Base-by-base conservation (phyloP, 2,329 filamentous ascomycete genomes). In the Penicillium capsulatum region DNA sequence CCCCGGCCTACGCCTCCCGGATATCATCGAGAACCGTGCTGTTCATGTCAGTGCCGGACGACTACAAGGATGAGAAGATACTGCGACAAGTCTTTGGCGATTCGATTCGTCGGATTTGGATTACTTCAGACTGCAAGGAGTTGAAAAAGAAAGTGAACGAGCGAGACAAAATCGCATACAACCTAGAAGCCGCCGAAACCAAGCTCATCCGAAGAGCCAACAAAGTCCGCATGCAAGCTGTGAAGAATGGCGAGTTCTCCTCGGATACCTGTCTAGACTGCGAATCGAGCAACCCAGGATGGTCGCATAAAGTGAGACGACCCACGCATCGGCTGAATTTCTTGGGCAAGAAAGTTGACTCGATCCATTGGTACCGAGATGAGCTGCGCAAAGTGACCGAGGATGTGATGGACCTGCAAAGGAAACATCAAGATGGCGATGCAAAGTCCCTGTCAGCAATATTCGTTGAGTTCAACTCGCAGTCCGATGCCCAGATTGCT, bases 21-120 rank as follows among this genome's bases (percentile, higher is more conserved):
- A 81, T 96, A 22, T 96, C 91, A 2, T 90, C 90, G 0, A 78
- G 87, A 34, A 95, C 90, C 1, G 84, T 97, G 0, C 76, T 98
- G 6, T 88, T 95, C 65, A 84, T 89, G 32, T 86, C 85, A 1
- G 86, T 96, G 0, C 91, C 91, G 1, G 73, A 81, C 7, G 69
- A 79, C 1, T 94, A 91, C 47, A 79, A 90, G 41, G 79, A 88
- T 46, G 83, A 92, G 59, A 72, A 74, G 9, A 83, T 79, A 45
- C 67, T 96, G 36, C 80, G 83, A 42, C 81, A 83, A 52, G 78
- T 94, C 30, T 94, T 96, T 56, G 88, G 89, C 10, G 73, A 84
- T 16, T 76, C 83, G 0, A 88, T 94, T n/a, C 81, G 81, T 57
- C 79, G 81, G 35, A 74, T 95, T 17, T 96, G 90, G 88, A 83